Conservation (phyloP, 1,284 basidiomycete species). For the Ustilago lituana region DNA sequence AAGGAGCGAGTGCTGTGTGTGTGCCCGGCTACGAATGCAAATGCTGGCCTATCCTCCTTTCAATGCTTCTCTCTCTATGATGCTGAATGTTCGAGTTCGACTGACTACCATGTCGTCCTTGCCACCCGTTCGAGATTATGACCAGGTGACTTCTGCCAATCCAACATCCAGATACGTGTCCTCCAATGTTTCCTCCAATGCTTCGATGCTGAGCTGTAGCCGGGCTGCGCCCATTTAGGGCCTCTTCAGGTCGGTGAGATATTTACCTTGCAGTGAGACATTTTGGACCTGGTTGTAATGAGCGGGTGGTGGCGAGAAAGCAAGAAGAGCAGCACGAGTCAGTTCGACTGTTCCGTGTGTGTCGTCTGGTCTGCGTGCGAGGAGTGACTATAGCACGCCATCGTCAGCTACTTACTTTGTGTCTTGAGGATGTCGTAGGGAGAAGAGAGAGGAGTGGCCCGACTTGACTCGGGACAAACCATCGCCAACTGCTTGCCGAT, state of each 20-base stretch:
- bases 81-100: background rate
- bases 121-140: slow-evolving; percentile 3
- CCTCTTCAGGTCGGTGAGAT: slow-evolving; percentile 26
- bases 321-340: slow-evolving; percentile 8
- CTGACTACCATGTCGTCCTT: slow-evolving; percentile 1
- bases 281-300: slow-evolving; percentile 46
- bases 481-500: background rate
- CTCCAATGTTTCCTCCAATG: slow-evolving; percentile 8
- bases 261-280: slow-evolving; percentile 60
- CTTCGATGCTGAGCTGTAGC: slow-evolving; percentile 22
- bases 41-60: slow-evolving; percentile 17
- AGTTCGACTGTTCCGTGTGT: slow-evolving; percentile 6
- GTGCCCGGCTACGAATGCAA: slow-evolving; percentile 38
- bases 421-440: slow-evolving; percentile 51
- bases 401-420: slow-evolving; percentile 20
- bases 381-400: background rate
- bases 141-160: background rate
- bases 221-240: slow-evolving; percentile 17
- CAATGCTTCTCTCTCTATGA: slow-evolving; percentile 1
- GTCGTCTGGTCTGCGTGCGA: background rate
- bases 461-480: slow-evolving; percentile 15
- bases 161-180: too few relatives aligned
- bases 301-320: slow-evolving; percentile 13
- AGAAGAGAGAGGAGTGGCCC: slow-evolving; percentile 16
- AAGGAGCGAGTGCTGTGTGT: slow-evolving; percentile 27